phyloP scores from a whole-genome alignment of 2,329 filamentous ascomycete genomes.

The Talaromyces islandicus region DNA sequence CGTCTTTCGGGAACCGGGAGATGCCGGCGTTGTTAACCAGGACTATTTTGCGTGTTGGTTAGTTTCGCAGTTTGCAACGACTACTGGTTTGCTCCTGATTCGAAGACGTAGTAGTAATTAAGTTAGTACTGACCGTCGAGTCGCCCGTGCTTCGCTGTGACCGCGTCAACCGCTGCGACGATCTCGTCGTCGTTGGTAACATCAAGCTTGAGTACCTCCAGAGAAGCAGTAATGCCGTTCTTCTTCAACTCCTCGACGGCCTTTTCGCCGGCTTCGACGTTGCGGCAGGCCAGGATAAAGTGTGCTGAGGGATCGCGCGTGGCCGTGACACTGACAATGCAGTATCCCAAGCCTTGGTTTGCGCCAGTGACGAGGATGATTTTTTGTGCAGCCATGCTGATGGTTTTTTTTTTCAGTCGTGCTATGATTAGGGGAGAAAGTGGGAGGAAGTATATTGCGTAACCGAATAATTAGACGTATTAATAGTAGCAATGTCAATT shows the following conservation, averaged over 20 bases:
- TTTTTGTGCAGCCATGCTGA: not conserved
- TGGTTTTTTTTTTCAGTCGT: too few relatives aligned
- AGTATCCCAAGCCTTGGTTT: constrained; percentile 29
- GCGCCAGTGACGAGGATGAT: constrained; percentile 31
- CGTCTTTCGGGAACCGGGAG: constrained; percentile 18
- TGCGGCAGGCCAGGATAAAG: constrained; percentile 26
- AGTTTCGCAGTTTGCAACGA: too few relatives aligned
- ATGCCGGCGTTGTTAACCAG: constrained; percentile 38
- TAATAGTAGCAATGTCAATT: too few relatives aligned
- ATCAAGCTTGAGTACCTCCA: constrained; percentile 22
- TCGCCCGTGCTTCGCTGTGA: constrained; percentile 17
- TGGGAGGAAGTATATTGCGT: too few relatives aligned
- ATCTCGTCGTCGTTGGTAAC: constrained; percentile 23
- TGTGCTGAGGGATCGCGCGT: constrained; percentile 16
- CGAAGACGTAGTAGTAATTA: too few relatives aligned
- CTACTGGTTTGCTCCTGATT: too few relatives aligned
- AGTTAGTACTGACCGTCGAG: constrained; percentile 23
- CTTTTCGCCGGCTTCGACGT: constrained; percentile 17
- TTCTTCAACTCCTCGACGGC: constrained; percentile 19
- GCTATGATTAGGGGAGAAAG: too few relatives aligned
- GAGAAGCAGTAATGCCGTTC: constrained; percentile 13
- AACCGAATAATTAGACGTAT: too few relatives aligned
- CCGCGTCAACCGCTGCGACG: constrained; percentile 12
- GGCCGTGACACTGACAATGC: constrained; percentile 24
- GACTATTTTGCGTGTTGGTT: too few relatives aligned